phyloP scores from a whole-genome alignment of 768 basidiomycete genomes.

The Kondoa malvinella region DNA sequence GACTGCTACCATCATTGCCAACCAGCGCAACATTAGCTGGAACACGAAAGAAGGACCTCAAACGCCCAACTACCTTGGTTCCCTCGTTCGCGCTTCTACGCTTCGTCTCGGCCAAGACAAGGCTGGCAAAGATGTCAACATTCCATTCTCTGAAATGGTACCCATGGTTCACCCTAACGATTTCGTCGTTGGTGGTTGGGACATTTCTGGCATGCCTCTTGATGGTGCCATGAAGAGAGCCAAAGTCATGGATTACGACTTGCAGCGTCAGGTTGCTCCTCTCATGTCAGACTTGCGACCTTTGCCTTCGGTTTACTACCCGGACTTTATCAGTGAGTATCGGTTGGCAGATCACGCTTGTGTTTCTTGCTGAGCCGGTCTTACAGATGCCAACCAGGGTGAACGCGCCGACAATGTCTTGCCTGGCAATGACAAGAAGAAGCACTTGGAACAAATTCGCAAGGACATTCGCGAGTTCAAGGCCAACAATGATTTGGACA shows the following conservation, averaged over 20 bases:
- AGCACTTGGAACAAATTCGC: slow-evolving; percentile 77
- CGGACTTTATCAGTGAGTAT: slow-evolving; percentile 16
- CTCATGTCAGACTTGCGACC: slow-evolving; percentile 65
- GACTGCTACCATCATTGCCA: slow-evolving; percentile 84
- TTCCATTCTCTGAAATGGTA: slow-evolving; percentile 78
- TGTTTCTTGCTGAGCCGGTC: slow-evolving; percentile 65
- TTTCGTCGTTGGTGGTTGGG: slow-evolving; percentile 67
- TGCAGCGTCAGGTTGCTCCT: slow-evolving; percentile 84
- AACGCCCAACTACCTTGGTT: slow-evolving; percentile 95
- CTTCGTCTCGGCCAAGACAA: slow-evolving; percentile 70
- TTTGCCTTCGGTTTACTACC: slow-evolving; percentile 70
- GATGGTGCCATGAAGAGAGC: slow-evolving; percentile 88
- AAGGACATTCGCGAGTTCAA: slow-evolving; percentile 92
- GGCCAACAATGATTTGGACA: slow-evolving; percentile 58
- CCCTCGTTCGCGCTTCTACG: slow-evolving; percentile 86
- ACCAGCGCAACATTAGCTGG: slow-evolving; percentile 87
- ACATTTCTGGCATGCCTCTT: slow-evolving; percentile 69
- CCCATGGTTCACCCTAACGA: slow-evolving; percentile 96
- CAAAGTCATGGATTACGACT: slow-evolving; percentile 84
- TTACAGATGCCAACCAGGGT: slow-evolving; percentile 68
- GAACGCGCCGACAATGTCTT: slow-evolving; percentile 87
- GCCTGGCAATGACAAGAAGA: slow-evolving; percentile 68
- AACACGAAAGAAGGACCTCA: slow-evolving; percentile 79
- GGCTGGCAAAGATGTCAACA: slow-evolving; percentile 74
- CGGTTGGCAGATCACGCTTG: slow-evolving; percentile 45